Evolutionary conservation across 164 flowering plant genomes (phyloP).

Genomic region (Vitis cinerea): DNA sequence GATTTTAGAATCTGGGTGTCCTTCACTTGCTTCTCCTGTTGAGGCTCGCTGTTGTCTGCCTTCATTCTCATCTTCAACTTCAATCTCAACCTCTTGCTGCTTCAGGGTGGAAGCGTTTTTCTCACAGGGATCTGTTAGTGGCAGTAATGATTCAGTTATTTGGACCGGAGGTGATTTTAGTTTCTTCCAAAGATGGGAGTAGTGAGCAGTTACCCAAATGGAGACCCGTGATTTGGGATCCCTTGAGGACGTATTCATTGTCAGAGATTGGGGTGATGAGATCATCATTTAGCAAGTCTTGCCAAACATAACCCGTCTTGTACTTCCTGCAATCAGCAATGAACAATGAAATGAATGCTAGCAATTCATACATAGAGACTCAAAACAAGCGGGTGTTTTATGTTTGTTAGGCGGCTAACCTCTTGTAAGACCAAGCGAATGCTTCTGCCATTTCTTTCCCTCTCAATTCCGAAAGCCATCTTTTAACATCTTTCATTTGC

Average conservation of each 20-base stretch:
- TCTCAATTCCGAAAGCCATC: constrained; percentile 74
- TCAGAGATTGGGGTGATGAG: constrained; percentile 63
- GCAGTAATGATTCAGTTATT: too few species aligned
- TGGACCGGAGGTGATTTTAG: too few species aligned
- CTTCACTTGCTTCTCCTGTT: not conserved
- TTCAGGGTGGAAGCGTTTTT: not conserved
- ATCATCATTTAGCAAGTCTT: constrained; percentile 66
- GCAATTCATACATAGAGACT: too few species aligned
- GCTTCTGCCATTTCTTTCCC: constrained; percentile 78
- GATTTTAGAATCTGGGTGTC: not conserved
- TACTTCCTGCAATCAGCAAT: constrained; percentile 46
- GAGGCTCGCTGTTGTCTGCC: not conserved
- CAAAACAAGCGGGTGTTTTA: too few species aligned
- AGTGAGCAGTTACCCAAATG: not conserved
- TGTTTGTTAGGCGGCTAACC: constrained; percentile 27
- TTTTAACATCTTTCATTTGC: constrained; percentile 57
- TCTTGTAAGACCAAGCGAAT: constrained; percentile 85
- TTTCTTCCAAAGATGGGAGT: not conserved
- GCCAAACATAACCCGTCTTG: constrained; percentile 72
- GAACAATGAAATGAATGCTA: not conserved
- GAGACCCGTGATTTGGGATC: constrained; percentile 38
- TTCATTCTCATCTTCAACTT: not conserved
- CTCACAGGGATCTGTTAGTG: not conserved
- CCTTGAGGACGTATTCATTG: constrained; percentile 71
- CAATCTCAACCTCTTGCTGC: not conserved